phyloP scores from a whole-genome alignment of 108 stramenopile genomes.

The Nitzschia inconspicua region DNA sequence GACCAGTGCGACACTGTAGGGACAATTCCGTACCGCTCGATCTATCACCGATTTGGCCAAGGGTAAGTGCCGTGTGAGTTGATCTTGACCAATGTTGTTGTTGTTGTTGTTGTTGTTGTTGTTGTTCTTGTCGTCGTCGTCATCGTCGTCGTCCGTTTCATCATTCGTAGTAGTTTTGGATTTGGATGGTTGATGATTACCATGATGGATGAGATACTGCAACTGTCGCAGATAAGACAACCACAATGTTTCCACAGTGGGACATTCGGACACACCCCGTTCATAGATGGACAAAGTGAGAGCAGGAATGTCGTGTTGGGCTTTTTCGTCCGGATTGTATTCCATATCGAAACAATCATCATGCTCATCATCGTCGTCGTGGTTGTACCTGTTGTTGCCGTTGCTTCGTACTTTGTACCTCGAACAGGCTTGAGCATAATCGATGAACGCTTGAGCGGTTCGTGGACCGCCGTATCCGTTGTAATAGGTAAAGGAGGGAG shows the following conservation, averaged over 20 bases:
- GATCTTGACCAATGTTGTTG: constrained; percentile 3
- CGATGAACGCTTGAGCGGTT: constrained; percentile 56
- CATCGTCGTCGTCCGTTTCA: background rate
- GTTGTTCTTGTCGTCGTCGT: constrained; percentile 4
- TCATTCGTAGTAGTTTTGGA: background rate
- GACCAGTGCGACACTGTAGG: constrained; percentile 58
- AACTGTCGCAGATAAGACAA: constrained; percentile 59
- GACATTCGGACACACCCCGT: constrained; percentile 81
- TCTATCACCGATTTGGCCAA: constrained; percentile 47
- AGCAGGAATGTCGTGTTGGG: constrained; percentile 26
- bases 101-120: background rate
- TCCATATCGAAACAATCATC: background rate
- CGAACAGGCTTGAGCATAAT: constrained; percentile 38
- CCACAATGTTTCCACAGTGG: constrained; percentile 82
- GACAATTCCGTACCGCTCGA: constrained; percentile 80
- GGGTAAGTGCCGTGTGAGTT: no score
- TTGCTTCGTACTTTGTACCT: constrained; percentile 16
- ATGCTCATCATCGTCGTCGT: constrained; percentile 8
- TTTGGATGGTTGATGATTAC: no score
- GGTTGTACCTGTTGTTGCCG: background rate
- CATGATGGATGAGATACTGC: background rate
- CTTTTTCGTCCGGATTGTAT: constrained; percentile 11
- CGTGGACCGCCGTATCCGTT: constrained; percentile 66
- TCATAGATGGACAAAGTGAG: constrained; percentile 54
- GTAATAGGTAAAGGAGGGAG: constrained; percentile 18